A percentile compares a stretch with the other conserved stretches of the same genome.
Evolutionary conservation across 257 asterid species (phyloP).

Genomic region (Rhazya stricta): DNA sequence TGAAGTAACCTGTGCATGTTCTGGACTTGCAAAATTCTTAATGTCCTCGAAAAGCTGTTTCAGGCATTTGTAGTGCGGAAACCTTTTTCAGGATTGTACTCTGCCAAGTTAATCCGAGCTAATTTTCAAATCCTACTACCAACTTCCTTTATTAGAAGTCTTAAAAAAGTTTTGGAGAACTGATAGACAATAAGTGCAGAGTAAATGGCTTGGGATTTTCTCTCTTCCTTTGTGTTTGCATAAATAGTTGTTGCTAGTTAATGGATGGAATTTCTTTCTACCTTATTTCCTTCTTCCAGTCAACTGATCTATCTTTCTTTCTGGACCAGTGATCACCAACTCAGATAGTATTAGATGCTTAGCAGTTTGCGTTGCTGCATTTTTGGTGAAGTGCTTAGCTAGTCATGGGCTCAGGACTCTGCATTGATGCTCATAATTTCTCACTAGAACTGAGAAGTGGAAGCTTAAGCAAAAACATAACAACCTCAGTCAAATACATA

Average conservation of each 20-base stretch:
- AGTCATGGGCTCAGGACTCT: slow-evolving; percentile 23
- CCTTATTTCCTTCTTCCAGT: background rate
- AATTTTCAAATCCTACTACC: background rate
- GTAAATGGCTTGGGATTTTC: background rate
- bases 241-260: background rate
- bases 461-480: no score
- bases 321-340: slow-evolving; percentile 45
- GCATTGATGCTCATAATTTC: background rate
- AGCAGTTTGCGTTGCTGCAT: slow-evolving; percentile 50
- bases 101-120: background rate
- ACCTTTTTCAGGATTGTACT: background rate
- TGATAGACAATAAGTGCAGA: background rate
- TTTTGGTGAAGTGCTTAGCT: slow-evolving; percentile 43
- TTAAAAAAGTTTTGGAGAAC: background rate
- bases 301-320: slow-evolving; percentile 1
- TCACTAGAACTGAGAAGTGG: background rate
- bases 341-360: slow-evolving; percentile 52
- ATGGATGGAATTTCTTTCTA: background rate
- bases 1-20: background rate
- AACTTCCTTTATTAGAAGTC: background rate
- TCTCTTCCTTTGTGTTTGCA: background rate
- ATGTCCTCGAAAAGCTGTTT: no score
- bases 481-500: no score
- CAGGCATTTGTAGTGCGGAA: background rate
- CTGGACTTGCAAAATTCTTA: background rate